Conservation (phyloP, 805 yeast genomes). For the Kuraishia ogatae region DNA sequence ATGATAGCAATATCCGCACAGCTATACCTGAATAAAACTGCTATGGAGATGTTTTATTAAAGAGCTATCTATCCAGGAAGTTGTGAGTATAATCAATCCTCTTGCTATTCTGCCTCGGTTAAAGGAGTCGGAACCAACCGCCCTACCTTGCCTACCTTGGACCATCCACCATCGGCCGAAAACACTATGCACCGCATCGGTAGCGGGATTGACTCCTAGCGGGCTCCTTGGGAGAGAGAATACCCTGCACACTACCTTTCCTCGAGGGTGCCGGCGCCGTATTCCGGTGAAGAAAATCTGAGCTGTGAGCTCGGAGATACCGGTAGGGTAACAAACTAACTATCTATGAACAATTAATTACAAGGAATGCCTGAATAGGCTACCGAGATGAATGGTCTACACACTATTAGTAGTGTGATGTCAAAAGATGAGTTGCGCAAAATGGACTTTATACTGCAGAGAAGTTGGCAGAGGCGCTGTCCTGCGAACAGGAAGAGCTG, state of each 20-base stretch:
- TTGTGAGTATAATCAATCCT: too few species aligned
- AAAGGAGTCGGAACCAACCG: neutral
- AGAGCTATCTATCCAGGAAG: too few species aligned
- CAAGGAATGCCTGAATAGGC: neutral
- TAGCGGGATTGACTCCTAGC: neutral
- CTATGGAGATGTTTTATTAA: too few species aligned
- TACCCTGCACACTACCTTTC: neutral
- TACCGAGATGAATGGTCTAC: too few species aligned
- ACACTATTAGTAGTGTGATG: too few species aligned
- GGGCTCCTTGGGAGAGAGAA: neutral
- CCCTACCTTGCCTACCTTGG: neutral
- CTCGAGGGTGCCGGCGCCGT: neutral
- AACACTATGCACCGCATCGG: neutral
- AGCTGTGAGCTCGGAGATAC: neutral
- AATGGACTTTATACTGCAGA: too few species aligned
- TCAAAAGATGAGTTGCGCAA: too few species aligned
- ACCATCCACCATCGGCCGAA: neutral
- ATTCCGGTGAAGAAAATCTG: neutral
- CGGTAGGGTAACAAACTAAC: neutral
- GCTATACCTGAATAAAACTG: too few species aligned
- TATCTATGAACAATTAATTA: too few species aligned
- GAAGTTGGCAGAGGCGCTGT: too few species aligned
- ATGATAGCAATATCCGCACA: too few species aligned
- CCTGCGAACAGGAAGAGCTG: too few species aligned
- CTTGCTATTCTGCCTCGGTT: neutral